phyloP scores from a whole-genome alignment of 139 green algal genomes.

The Tetradesmus lagerheimii region DNA sequence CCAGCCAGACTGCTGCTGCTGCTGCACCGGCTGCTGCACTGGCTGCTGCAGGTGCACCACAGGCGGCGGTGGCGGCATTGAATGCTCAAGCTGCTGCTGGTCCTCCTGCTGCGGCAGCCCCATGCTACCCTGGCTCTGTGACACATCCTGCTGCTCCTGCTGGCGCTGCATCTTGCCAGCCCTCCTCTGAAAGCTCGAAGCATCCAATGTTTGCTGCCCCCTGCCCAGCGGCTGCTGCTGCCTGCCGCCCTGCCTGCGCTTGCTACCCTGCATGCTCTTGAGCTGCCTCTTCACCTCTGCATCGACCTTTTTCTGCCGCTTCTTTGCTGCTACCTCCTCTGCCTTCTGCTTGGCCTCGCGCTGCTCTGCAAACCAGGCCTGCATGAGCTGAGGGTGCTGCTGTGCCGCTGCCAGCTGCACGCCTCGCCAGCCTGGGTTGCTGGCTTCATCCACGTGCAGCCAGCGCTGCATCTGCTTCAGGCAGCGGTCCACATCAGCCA shows the following conservation, averaged over 20 bases:
- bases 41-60: conserved; percentile 6
- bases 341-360: conserved; percentile 15
- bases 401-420: conserved; percentile 13
- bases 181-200: background rate
- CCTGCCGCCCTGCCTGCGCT: background rate
- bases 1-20: background rate
- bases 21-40: too few relatives aligned
- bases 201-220: background rate
- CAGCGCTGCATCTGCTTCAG: background rate
- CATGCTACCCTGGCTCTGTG: background rate
- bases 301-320: background rate
- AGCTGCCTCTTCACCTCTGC: background rate
- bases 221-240: background rate
- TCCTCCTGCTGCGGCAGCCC: background rate
- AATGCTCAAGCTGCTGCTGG: conserved; percentile 1
- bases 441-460: background rate
- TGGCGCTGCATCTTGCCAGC: conserved; percentile 7
- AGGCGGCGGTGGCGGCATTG: background rate
- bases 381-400: conserved; percentile 19
- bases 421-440: background rate
- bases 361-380: conserved; percentile 2
- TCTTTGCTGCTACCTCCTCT: background rate
- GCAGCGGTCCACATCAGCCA: background rate
- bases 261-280: background rate
- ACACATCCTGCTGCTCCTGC: background rate